Conservation (phyloP, 345 rosid genomes). For the Brassica rapa region DNA sequence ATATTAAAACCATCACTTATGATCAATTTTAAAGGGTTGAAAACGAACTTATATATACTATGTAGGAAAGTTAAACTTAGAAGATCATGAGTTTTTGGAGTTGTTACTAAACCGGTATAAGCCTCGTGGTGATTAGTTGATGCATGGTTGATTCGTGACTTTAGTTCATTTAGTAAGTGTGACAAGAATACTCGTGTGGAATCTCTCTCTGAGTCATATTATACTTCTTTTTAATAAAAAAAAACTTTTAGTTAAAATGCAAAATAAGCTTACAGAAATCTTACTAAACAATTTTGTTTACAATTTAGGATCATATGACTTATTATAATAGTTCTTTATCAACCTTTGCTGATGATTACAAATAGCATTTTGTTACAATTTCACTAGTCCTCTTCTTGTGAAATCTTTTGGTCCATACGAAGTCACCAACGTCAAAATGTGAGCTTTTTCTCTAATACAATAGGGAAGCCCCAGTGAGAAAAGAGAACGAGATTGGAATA, state of each 20-base stretch:
- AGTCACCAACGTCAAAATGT: conserved; percentile 24
- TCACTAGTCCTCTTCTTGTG: conserved; percentile 3
- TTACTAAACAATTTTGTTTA: background rate
- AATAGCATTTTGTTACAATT: background rate
- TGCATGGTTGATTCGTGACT: conserved; percentile 36
- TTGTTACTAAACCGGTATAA: conserved; percentile 9
- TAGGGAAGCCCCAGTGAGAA: conserved; percentile 65
- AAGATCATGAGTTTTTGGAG: conserved; percentile 18
- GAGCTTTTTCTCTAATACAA: conserved; percentile 30
- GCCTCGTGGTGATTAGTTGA: conserved; percentile 35
- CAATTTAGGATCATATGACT: background rate
- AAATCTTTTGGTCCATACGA: background rate
- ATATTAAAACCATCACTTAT: background rate
- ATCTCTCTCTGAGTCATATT: background rate
- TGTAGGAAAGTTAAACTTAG: background rate
- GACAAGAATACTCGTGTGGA: conserved; percentile 22
- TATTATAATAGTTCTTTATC: background rate
- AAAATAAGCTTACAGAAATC: background rate
- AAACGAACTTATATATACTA: conserved; percentile 18
- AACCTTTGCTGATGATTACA: background rate
- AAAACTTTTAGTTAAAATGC: background rate
- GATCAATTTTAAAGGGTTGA: background rate
- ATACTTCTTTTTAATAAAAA: background rate
- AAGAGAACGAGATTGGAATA: conserved; percentile 54
- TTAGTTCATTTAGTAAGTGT: conserved; percentile 21